Percentiles rank a stretch among this genome's conserved stretches.
Evolutionary conservation across 2,329 filamentous ascomycete genomes (phyloP).

Genomic region (Fonsecaea monophora): DNA sequence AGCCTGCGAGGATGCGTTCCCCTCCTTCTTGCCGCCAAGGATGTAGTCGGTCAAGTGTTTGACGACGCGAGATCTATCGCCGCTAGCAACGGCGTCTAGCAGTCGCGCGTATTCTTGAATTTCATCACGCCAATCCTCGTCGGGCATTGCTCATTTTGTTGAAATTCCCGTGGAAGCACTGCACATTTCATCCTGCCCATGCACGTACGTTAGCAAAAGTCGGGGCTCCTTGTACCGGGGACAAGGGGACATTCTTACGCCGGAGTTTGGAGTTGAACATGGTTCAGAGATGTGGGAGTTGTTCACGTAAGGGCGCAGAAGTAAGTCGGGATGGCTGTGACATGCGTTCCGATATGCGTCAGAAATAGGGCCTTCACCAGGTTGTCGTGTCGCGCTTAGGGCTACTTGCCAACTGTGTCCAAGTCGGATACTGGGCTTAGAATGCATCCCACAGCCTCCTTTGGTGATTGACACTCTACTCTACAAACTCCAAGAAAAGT

Average conservation of each 20-base stretch:
- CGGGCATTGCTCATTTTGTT: constrained; percentile 21
- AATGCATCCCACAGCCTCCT: neutral
- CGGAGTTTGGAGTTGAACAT: neutral
- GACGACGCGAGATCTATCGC: constrained; percentile 23
- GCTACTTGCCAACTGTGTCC: neutral
- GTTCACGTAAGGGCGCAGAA: neutral
- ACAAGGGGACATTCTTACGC: neutral
- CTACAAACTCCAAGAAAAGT: neutral
- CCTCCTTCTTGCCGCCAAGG: constrained; percentile 5
- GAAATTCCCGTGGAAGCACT: neutral
- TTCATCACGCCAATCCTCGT: constrained; percentile 23
- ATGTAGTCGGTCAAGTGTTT: constrained; percentile 22
- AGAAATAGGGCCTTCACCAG: neutral
- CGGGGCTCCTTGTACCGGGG: neutral
- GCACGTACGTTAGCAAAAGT: neutral
- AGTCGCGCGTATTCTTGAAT: constrained; percentile 22
- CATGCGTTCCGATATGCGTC: neutral
- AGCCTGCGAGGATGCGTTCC: neutral
- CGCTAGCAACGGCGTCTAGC: constrained; percentile 18
- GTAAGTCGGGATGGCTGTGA: neutral
- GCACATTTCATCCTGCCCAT: neutral
- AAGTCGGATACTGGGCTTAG: neutral
- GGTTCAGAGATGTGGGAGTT: neutral
- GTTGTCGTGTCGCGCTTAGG: neutral
- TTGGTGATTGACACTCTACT: neutral